A percentile compares a stretch with the other conserved stretches of the same genome.
Evolutionary conservation across 192 early-diverging fungal genomes (phyloP).

Genomic region (Endogone sp.): DNA sequence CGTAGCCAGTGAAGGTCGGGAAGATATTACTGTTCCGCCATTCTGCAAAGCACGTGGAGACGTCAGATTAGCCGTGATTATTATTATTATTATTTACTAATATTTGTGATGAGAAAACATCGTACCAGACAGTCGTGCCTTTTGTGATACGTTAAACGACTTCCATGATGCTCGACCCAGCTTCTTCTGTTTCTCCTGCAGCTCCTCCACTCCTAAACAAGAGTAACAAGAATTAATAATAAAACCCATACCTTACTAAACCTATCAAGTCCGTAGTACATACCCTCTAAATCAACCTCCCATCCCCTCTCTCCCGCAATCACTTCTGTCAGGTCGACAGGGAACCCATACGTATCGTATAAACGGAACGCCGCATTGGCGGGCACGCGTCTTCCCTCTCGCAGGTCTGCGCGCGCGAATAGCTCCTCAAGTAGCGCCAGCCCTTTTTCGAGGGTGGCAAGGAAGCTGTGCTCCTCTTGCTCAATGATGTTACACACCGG

Average conservation of each 20-base stretch:
- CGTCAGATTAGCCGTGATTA: neutral
- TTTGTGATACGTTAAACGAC: constrained; percentile 12
- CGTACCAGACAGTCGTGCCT: constrained; percentile 24
- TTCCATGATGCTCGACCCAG: constrained; percentile 48
- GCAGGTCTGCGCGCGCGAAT: constrained; percentile 34
- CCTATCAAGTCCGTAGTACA: neutral
- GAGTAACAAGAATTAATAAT: too few relatives aligned
- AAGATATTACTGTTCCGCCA: constrained; percentile 28
- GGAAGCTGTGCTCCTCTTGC: constrained; percentile 45
- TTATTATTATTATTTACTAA: neutral
- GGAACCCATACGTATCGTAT: constrained; percentile 58
- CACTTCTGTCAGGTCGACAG: constrained; percentile 46
- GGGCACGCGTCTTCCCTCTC: constrained; percentile 28
- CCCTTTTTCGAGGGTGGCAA: constrained; percentile 43
- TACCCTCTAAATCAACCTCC: constrained; percentile 45
- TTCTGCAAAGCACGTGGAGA: neutral
- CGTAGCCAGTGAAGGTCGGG: constrained; percentile 50
- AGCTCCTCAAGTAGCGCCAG: constrained; percentile 38
- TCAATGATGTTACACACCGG: constrained; percentile 37
- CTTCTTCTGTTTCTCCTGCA: constrained; percentile 39
- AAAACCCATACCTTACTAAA: neutral
- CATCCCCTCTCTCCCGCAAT: constrained; percentile 55
- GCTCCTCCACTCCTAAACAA: constrained; percentile 31
- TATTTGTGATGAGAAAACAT: too few relatives aligned
- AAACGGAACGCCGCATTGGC: constrained; percentile 47